Percentiles rank a stretch among this genome's conserved stretches.
phyloP scores from a whole-genome alignment of 2,329 filamentous ascomycete species.

The Paecilomyces fulvus region DNA sequence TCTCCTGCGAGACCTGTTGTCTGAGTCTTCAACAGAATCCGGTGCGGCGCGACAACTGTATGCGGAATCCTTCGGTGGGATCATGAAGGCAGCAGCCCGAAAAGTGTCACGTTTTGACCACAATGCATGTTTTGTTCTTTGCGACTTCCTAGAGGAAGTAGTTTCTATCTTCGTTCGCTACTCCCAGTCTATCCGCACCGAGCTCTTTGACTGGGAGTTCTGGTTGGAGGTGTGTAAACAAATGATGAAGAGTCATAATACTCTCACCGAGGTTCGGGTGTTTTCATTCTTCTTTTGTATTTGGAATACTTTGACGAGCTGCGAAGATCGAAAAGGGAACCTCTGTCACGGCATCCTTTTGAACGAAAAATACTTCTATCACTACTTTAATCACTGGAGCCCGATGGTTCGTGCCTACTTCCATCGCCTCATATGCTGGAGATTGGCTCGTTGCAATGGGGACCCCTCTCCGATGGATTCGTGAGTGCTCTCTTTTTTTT shows the following conservation, averaged over 20 bases:
- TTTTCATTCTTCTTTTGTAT: conserved; percentile 72
- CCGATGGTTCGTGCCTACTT: conserved; percentile 92
- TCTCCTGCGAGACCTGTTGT: conserved; percentile 71
- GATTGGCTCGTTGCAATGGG: conserved; percentile 68
- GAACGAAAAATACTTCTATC: conserved; percentile 64
- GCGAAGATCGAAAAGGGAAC: conserved; percentile 58
- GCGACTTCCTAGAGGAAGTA: conserved; percentile 80
- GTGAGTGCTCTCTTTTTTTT: conserved; percentile 43
- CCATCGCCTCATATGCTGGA: conserved; percentile 85
- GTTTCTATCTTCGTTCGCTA: conserved; percentile 60
- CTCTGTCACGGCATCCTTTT: conserved; percentile 71
- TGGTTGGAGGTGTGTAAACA: conserved; percentile 74
- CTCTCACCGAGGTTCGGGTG: conserved; percentile 78
- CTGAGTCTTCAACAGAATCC: conserved; percentile 48
- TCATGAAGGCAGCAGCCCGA: conserved; percentile 66
- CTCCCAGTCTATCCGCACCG: conserved; percentile 38
- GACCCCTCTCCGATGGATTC: conserved; percentile 55
- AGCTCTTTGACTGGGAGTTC: conserved; percentile 57
- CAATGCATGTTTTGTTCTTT: conserved; percentile 77
- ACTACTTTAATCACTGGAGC: conserved; percentile 87
- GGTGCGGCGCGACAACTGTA: conserved; percentile 58
- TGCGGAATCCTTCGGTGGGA: conserved; percentile 62
- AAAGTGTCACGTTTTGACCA: conserved; percentile 74
- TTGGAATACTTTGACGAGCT: conserved; percentile 64
- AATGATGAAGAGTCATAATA: conserved; percentile 77